phyloP scores from a whole-genome alignment of 768 basidiomycete genomes.

The Hericium erinaceus region DNA sequence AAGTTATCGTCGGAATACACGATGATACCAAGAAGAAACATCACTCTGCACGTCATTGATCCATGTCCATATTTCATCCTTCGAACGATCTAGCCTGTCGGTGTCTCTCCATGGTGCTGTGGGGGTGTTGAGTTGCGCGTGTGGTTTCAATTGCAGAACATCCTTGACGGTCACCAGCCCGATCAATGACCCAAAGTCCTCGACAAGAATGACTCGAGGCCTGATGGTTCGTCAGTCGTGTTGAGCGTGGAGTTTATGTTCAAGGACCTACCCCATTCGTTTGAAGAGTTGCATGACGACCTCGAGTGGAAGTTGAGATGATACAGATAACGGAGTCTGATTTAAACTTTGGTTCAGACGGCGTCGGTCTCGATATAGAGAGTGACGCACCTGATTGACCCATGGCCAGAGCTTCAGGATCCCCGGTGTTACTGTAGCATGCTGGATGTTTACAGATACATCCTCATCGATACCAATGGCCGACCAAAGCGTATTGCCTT shows the following conservation, averaged over 20 bases:
- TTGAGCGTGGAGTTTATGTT: background rate
- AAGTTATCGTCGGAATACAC: slow-evolving; percentile 7
- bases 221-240: slow-evolving; percentile 30
- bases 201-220: slow-evolving; percentile 93
- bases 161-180: slow-evolving; percentile 96
- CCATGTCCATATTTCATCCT: slow-evolving; percentile 14
- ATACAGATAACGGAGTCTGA: slow-evolving; percentile 90
- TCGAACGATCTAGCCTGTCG: slow-evolving; percentile 9
- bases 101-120: slow-evolving; percentile 9
- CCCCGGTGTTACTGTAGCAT: slow-evolving; percentile 46
- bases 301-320: slow-evolving; percentile 86
- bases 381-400: slow-evolving; percentile 77
- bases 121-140: slow-evolving; percentile 9
- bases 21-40: slow-evolving; percentile 8
- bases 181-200: slow-evolving; percentile 69
- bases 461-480: slow-evolving; percentile 61
- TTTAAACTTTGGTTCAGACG: slow-evolving; percentile 2
- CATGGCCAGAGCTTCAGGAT: slow-evolving; percentile 74
- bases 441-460: slow-evolving; percentile 54
- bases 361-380: background rate
- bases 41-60: slow-evolving; percentile 8
- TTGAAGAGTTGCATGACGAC: slow-evolving; percentile 98
- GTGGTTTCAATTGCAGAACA: slow-evolving; percentile 66
- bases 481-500: slow-evolving; percentile 37
- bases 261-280: slow-evolving; percentile 78